phyloP scores from a whole-genome alignment of 306 rosid genomes.

The Cyclanthera cordifolia region DNA sequence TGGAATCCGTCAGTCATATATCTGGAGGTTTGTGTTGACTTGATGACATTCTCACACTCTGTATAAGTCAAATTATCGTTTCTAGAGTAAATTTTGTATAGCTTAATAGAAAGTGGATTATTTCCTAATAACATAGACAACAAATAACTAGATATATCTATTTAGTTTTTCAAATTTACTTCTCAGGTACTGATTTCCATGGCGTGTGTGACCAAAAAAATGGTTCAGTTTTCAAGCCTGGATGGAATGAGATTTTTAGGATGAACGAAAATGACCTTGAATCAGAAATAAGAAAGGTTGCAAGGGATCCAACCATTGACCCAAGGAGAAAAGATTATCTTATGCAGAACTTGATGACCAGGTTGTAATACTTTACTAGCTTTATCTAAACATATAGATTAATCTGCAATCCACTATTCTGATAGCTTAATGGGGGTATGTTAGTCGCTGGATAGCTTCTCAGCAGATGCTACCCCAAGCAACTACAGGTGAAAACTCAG shows the following conservation, averaged over 20 bases:
- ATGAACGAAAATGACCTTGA: constrained; percentile 95
- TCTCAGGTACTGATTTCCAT: constrained; percentile 48
- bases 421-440: constrained; percentile 15
- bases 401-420: constrained; percentile 11
- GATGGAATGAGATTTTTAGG: constrained; percentile 98
- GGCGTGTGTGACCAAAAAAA: constrained; percentile 55
- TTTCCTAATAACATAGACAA: background rate
- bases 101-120: background rate
- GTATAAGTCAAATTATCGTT: background rate
- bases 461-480: constrained; percentile 84
- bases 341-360: constrained; percentile 94
- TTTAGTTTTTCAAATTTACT: background rate
- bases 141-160: background rate
- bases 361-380: constrained; percentile 24
- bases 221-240: constrained; percentile 95
- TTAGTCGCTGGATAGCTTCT: constrained; percentile 92
- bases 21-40: constrained; percentile 7
- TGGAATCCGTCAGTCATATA: constrained; percentile 22
- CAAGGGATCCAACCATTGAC: constrained; percentile 78
- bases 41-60: constrained; percentile 2
- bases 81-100: background rate
- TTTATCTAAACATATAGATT: constrained; percentile 6
- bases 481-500: constrained; percentile 42
- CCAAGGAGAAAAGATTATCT: constrained; percentile 96
- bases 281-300: constrained; percentile 90